A percentile compares a stretch with the other conserved stretches of the same genome.
Conservation (phyloP, 2,329 filamentous ascomycete species). For the Fusarium lateritium region DNA sequence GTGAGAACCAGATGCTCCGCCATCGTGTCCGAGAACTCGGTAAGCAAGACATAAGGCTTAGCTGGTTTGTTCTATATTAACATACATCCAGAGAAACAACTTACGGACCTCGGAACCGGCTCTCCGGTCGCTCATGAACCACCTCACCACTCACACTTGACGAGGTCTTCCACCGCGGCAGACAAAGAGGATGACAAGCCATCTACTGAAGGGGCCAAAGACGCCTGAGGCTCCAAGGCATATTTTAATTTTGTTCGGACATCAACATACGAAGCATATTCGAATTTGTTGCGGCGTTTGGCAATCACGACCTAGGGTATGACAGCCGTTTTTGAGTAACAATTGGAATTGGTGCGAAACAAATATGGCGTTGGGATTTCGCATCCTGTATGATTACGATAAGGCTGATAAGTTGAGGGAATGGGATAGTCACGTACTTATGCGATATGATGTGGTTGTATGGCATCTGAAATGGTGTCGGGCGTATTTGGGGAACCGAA, state of each 20-base stretch:
- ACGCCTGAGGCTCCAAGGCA: slow-evolving; percentile 22
- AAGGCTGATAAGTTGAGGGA: not conserved
- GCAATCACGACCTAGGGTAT: slow-evolving; percentile 15
- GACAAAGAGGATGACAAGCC: slow-evolving; percentile 55
- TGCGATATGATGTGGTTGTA: not conserved
- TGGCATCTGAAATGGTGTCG: not conserved
- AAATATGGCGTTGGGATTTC: slow-evolving; percentile 28
- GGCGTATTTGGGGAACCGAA: not conserved
- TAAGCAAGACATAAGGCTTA: slow-evolving; percentile 56
- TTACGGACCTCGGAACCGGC: slow-evolving; percentile 60
- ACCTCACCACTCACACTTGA: slow-evolving; percentile 64
- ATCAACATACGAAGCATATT: slow-evolving; percentile 5
- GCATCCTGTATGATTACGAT: not conserved
- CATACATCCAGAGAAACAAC: slow-evolving; percentile 63
- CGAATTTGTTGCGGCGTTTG: slow-evolving; percentile 33
- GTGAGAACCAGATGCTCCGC: slow-evolving; percentile 88
- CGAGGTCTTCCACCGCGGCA: slow-evolving; percentile 61
- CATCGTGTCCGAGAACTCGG: slow-evolving; percentile 81
- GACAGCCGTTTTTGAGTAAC: slow-evolving; percentile 1
- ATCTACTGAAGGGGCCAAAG: slow-evolving; percentile 27
- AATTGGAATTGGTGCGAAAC: slow-evolving; percentile 9
- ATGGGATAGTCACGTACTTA: not conserved
- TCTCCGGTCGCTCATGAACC: slow-evolving; percentile 59
- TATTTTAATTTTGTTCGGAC: not conserved
- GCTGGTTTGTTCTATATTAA: slow-evolving; percentile 17